phyloP scores from a whole-genome alignment of 2,329 filamentous ascomycete genomes.

The Annulohypoxylon truncatum region DNA sequence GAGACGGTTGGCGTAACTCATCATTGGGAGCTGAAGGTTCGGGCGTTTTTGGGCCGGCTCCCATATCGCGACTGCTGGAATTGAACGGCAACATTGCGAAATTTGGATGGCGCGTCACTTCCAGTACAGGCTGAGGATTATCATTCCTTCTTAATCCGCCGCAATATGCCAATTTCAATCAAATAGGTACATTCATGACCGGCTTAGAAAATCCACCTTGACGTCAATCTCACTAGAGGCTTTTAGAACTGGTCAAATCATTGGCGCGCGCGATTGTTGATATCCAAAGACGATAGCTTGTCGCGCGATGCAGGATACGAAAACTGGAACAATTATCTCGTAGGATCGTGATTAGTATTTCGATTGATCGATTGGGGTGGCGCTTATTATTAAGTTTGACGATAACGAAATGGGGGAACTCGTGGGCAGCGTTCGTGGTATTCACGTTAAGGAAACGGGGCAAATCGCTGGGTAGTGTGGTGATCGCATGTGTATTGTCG shows the following conservation, averaged over 20 bases:
- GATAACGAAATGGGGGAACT: slow-evolving; percentile 13
- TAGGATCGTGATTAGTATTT: slow-evolving; percentile 18
- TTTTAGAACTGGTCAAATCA: slow-evolving; percentile 12
- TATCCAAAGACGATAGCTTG: slow-evolving; percentile 14
- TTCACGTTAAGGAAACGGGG: slow-evolving; percentile 41
- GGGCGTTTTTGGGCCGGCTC: slow-evolving; percentile 61
- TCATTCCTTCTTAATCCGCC: slow-evolving; percentile 31
- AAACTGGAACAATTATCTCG: slow-evolving; percentile 1
- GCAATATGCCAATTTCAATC: slow-evolving; percentile 32
- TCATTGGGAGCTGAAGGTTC: slow-evolving; percentile 58
- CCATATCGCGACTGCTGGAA: slow-evolving; percentile 54
- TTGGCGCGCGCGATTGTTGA: slow-evolving; percentile 14
- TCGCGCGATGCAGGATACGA: slow-evolving; percentile 12
- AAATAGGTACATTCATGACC: slow-evolving; percentile 33
- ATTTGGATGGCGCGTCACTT: slow-evolving; percentile 22
- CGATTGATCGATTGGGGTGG: slow-evolving; percentile 13
- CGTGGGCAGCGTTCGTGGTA: slow-evolving; percentile 20
- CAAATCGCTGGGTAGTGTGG: slow-evolving; percentile 35
- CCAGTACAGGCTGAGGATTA: slow-evolving; percentile 13
- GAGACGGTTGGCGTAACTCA: slow-evolving; percentile 56
- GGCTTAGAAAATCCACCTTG: slow-evolving; percentile 9
- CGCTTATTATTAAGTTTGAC: slow-evolving; percentile 28
- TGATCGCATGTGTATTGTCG: slow-evolving; percentile 24
- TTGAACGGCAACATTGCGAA: slow-evolving; percentile 59
- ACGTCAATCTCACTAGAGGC: slow-evolving; percentile 9